A percentile compares a stretch with the other conserved stretches of the same genome.
These are phyloP conservation scores for Xerocomellus amylosporus DNA, from an alignment of 768 basidiomycete genomes.

Conservation along the genomic window DNA sequence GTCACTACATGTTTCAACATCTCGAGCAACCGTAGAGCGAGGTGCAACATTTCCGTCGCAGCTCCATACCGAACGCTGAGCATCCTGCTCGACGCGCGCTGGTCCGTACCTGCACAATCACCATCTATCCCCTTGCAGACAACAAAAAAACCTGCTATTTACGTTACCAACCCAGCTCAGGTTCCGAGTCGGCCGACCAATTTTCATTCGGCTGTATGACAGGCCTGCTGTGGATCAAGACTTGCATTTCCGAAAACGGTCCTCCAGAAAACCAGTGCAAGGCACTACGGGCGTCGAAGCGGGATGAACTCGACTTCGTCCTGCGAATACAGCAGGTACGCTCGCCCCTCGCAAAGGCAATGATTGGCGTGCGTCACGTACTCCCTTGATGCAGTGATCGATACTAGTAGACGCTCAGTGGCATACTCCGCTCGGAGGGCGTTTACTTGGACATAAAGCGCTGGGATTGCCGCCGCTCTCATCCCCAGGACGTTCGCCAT, in stretches of 20 bases:
- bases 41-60: too few species aligned
- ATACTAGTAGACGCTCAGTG: not conserved
- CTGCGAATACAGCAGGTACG: not conserved
- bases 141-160: not conserved
- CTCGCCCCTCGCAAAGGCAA: slow-evolving; percentile 9
- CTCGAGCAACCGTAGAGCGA: not conserved
- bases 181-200: not conserved
- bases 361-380: slow-evolving; percentile 15
- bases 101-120: slow-evolving; percentile 5
- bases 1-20: slow-evolving; percentile 2
- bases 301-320: not conserved
- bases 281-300: not conserved
- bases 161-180: slow-evolving; percentile 2
- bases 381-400: slow-evolving; percentile 8
- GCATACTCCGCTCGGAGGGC: not conserved
- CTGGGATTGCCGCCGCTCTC: not conserved
- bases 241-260: not conserved
- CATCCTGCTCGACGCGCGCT: too few species aligned
- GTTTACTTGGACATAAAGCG: not conserved
- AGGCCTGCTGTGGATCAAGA: not conserved
- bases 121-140: not conserved
- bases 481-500: not conserved
- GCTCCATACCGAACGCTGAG: too few species aligned
- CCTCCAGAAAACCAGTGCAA: not conserved
- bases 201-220: not conserved